Base-by-base conservation (phyloP, 2,329 filamentous ascomycete genomes). In the Xylariaceae sp. region DNA sequence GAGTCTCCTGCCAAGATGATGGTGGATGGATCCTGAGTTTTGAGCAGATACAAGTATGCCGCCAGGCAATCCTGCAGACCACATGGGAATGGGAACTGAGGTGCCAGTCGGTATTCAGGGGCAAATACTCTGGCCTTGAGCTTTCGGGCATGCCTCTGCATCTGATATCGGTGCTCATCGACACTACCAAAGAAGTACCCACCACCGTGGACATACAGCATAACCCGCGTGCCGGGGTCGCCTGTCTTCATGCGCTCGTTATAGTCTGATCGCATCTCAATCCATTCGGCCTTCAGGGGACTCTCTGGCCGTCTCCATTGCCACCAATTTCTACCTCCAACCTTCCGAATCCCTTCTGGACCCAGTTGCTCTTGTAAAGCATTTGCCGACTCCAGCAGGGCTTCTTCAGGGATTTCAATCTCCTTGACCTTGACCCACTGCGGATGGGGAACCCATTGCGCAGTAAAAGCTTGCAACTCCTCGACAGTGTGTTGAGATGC, bases 161-260 rank as follows among this genome's bases (percentile, higher is more conserved):
- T 87, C 80, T 98, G 94, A 76, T 98, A 98, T n/a, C 95, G 87
- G 78, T 98, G 95, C 74, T 96, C 93, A 70, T 97, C 93, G 33
- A 97, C 88, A 66, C 92, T 96, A 12, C 95, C 94, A 72, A 99
- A 98, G 76, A 88, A 99, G 75, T 96, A 98, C 17, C 90, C 94
- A 6, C 94, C 94, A 12, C 95, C 95, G 70, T 98, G 95, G 19
- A 98, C 81, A 74, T 98, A 98, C 21, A 99, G 79, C 85, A 98
- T 96, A 56, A 96, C 87, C 49, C 92, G 86, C 65, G 87, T 87
- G 16, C 84, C 83, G 19, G 82, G 80, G 45, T 85, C 83, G 14
- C 76, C 77, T 0, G 77, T 76, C 68, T 83, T 84, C 71, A 87
- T 88, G 55, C 91, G 85, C 69, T 89, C 87, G 58, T 88, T 80